Conservation (phyloP, 2,329 filamentous ascomycete genomes). For the Elsinoe fawcettii region DNA sequence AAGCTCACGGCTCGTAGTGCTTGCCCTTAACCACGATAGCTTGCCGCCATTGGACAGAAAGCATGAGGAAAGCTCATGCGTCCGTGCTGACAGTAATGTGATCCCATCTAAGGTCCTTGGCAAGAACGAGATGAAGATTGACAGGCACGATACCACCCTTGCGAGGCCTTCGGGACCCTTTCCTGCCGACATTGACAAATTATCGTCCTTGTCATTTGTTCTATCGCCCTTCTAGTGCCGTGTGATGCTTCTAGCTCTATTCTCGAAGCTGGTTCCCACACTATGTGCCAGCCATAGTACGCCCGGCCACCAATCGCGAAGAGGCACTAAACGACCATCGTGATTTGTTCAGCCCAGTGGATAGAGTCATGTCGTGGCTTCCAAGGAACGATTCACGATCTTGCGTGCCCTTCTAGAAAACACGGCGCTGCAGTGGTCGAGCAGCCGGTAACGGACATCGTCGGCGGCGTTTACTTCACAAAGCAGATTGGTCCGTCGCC, state of each 20-base stretch:
- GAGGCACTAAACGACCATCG: not conserved
- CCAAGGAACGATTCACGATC: not conserved
- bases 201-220: not conserved
- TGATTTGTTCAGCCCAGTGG: not conserved
- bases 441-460: not conserved
- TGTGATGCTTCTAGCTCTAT: not conserved
- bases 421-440: not conserved
- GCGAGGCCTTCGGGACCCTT: not conserved
- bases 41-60: not conserved
- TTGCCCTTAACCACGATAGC: not conserved
- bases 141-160: not conserved
- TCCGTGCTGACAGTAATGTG: conserved; percentile 2
- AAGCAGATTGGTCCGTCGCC: not conserved
- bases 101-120: not conserved
- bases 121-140: not conserved
- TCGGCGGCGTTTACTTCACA: not conserved
- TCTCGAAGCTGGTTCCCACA: not conserved
- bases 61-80: not conserved
- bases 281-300: not conserved
- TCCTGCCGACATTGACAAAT: not conserved
- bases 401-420: not conserved
- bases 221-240: not conserved
- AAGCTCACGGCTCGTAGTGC: not conserved
- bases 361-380: not conserved
- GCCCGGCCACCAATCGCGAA: not conserved